Conservation (phyloP, 164 flowering plant species). For the Taxillus chinensis region DNA sequence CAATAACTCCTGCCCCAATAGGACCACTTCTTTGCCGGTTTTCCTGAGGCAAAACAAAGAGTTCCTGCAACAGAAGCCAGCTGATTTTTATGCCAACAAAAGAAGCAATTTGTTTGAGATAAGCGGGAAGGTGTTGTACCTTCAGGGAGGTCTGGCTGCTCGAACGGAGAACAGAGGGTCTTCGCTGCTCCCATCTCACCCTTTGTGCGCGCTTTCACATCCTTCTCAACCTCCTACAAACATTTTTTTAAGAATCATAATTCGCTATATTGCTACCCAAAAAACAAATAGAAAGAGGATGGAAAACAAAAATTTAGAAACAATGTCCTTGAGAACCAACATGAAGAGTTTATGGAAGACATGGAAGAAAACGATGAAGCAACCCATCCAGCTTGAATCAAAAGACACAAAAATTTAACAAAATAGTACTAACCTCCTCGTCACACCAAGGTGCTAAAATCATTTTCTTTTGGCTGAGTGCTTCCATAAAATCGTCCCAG, state of each 20-base stretch:
- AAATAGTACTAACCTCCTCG: background rate
- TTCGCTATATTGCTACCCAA: too few relatives aligned
- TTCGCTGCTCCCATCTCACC: slow-evolving; percentile 6
- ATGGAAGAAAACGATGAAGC: too few relatives aligned
- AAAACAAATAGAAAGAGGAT: too few relatives aligned
- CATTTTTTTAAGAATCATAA: too few relatives aligned
- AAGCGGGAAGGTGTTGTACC: background rate
- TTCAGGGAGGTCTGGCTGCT: slow-evolving; percentile 2
- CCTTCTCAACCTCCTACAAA: slow-evolving; percentile 4
- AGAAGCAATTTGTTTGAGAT: too few relatives aligned
- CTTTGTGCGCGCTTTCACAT: slow-evolving; percentile 3
- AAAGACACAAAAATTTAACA: too few relatives aligned
- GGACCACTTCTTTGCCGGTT: slow-evolving; percentile 2
- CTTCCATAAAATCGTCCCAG: slow-evolving; percentile 4
- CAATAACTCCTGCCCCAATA: slow-evolving; percentile 7
- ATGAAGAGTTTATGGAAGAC: too few relatives aligned
- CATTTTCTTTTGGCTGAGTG: slow-evolving; percentile 1
- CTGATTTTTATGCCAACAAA: background rate
- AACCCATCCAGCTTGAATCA: too few relatives aligned
- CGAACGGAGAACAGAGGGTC: slow-evolving; percentile 1
- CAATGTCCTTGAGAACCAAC: too few relatives aligned
- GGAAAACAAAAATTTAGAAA: too few relatives aligned
- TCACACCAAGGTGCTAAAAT: slow-evolving; percentile 5
- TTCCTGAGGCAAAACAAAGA: slow-evolving; percentile 3
- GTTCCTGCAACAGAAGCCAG: background rate